A percentile compares a stretch with the other conserved stretches of the same genome.
Evolutionary conservation across 768 basidiomycete species (phyloP).

Genomic region (Fomitopsis pulvina): DNA sequence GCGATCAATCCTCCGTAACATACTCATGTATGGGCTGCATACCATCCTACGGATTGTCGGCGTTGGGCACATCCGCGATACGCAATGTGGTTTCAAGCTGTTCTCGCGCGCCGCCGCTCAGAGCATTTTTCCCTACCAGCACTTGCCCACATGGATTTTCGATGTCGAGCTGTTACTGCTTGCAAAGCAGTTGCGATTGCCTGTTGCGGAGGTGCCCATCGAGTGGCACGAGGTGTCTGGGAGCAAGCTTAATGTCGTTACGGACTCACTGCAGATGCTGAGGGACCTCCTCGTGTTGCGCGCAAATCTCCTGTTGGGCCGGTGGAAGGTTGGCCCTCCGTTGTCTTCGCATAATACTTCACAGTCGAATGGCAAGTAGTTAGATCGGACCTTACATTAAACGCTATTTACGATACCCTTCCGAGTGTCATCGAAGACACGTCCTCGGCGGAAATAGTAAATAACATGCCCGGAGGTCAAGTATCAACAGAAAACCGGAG

Average conservation of each 20-base stretch:
- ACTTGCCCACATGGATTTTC: conserved; percentile 91
- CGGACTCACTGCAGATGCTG: conserved; percentile 85
- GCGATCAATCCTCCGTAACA: conserved; percentile 84
- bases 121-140: conserved; percentile 80
- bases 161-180: conserved; percentile 90
- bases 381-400: background rate
- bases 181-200: conserved; percentile 71
- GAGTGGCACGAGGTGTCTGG: conserved; percentile 93
- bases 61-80: conserved; percentile 86
- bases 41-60: conserved; percentile 84
- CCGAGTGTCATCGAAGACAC: no score
- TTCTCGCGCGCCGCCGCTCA: conserved; percentile 80
- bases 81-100: conserved; percentile 96
- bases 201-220: conserved; percentile 81
- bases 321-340: conserved; percentile 45
- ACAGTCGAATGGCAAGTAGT: background rate
- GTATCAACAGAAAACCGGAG: no score
- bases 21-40: conserved; percentile 93
- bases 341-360: background rate
- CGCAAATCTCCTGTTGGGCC: conserved; percentile 71
- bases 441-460: no score
- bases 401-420: no score
- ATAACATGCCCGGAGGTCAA: no score
- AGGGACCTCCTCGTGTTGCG: conserved; percentile 79
- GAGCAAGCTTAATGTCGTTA: conserved; percentile 83